Percentiles rank a stretch among this genome's conserved stretches.
Evolutionary conservation across 352 stramenopile species (phyloP).

Genomic region (Chloridella minuta): DNA sequence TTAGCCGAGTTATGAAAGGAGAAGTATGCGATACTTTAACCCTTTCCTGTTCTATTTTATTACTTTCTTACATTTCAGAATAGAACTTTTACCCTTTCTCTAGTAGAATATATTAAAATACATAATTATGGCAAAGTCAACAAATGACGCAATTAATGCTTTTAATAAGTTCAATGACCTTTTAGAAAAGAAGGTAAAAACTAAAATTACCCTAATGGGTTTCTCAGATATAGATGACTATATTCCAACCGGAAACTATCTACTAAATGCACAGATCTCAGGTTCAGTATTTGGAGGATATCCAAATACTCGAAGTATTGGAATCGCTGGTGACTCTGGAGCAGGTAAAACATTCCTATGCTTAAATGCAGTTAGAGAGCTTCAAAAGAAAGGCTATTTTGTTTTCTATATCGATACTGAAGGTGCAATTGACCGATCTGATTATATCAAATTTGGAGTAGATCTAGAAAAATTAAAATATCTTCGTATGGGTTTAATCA

Average conservation of each 20-base stretch:
- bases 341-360: neutral
- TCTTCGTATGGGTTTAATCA: neutral
- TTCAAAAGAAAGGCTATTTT: neutral
- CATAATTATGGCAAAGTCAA: too few species aligned
- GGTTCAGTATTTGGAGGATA: neutral
- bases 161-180: too few species aligned
- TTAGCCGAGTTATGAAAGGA: too few species aligned
- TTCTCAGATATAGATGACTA: neutral
- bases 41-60: too few species aligned
- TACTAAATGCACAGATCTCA: neutral
- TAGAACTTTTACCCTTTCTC: too few species aligned
- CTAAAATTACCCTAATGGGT: too few species aligned
- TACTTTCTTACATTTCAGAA: too few species aligned
- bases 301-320: neutral
- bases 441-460: neutral
- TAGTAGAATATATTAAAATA: too few species aligned
- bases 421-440: neutral
- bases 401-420: neutral
- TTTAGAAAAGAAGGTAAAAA: too few species aligned
- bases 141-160: too few species aligned
- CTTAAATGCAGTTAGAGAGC: neutral
- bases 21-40: too few species aligned
- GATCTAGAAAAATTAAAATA: neutral
- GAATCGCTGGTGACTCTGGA: neutral
- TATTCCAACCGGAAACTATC: neutral